These are phyloP conservation scores for Lentinus tigrinus DNA, from an alignment of 768 basidiomycete genomes.

Conservation along the genomic window DNA sequence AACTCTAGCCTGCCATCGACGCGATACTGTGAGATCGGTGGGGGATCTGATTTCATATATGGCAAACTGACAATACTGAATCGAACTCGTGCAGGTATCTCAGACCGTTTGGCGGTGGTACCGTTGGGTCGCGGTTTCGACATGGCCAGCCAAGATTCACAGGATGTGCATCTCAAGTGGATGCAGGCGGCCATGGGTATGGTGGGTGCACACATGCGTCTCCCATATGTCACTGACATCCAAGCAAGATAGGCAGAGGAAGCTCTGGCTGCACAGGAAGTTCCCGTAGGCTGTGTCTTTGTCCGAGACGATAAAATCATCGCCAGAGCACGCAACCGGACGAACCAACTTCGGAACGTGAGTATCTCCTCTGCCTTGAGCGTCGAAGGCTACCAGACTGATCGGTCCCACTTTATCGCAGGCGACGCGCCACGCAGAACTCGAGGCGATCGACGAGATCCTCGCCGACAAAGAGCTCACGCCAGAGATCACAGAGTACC, in stretches of 20 bases:
- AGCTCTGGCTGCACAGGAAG: slow-evolving; percentile 81
- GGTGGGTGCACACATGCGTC: slow-evolving; percentile 41
- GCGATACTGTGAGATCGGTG: too few relatives aligned
- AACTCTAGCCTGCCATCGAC: too few relatives aligned
- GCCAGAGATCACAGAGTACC: slow-evolving; percentile 48
- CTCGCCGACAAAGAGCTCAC: slow-evolving; percentile 62
- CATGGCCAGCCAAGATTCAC: neutral
- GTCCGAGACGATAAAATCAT: slow-evolving; percentile 77
- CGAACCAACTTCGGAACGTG: slow-evolving; percentile 93
- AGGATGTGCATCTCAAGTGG: slow-evolving; percentile 50
- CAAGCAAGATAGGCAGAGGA: slow-evolving; percentile 64
- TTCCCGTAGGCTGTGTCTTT: slow-evolving; percentile 96
- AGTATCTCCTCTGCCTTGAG: slow-evolving; percentile 25
- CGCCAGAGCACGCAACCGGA: slow-evolving; percentile 87
- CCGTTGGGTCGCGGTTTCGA: too few relatives aligned
- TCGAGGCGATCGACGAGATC: slow-evolving; percentile 93
- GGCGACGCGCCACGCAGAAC: slow-evolving; percentile 97
- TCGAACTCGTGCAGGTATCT: neutral
- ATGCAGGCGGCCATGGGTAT: slow-evolving; percentile 84
- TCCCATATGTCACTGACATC: neutral
- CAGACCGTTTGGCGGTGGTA: too few relatives aligned
- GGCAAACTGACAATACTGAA: neutral
- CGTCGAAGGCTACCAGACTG: too few relatives aligned
- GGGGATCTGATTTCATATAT: too few relatives aligned
- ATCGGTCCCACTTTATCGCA: slow-evolving; percentile 31